Percentiles rank a stretch among this genome's conserved stretches.
These are phyloP conservation scores for Leccinum barrowsii DNA, from an alignment of 768 basidiomycete species.

Conservation along the genomic window DNA sequence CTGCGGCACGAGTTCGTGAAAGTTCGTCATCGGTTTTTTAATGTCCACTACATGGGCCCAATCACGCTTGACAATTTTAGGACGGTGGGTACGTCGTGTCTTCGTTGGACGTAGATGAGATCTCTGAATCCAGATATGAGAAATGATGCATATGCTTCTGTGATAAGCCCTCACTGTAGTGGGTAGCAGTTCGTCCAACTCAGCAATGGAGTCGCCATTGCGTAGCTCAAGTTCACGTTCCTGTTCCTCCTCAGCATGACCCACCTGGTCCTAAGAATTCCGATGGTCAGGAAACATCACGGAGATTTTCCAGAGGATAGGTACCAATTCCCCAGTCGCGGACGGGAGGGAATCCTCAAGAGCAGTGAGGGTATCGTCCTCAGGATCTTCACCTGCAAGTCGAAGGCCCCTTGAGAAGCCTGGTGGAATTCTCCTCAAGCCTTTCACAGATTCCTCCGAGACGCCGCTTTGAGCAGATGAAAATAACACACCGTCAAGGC, in stretches of 20 bases:
- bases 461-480: conserved; percentile 27
- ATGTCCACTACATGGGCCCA: conserved; percentile 99
- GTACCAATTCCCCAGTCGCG: conserved; percentile 16
- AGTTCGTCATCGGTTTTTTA: conserved; percentile 84
- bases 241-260: conserved; percentile 17
- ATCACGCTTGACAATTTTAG: conserved; percentile 73
- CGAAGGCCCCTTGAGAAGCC: conserved; percentile 80
- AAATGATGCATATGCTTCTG: background rate
- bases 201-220: conserved; percentile 33
- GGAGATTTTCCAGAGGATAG: conserved; percentile 3
- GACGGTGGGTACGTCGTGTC: conserved; percentile 39
- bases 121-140: conserved; percentile 37
- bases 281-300: conserved; percentile 23
- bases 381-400: conserved; percentile 54
- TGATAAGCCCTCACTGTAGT: conserved; percentile 37
- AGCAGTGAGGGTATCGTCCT: conserved; percentile 40
- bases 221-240: conserved; percentile 20
- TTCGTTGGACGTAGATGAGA: conserved; percentile 56
- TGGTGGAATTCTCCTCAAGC: conserved; percentile 70
- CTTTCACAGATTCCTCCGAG: conserved; percentile 37
- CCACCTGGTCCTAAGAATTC: conserved; percentile 19
- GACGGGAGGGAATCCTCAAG: conserved; percentile 23
- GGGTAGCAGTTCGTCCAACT: conserved; percentile 80
- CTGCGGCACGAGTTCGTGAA: conserved; percentile 88
- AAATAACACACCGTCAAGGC: conserved; percentile 64